Evolutionary conservation across 108 stramenopile genomes (phyloP).

Genomic region (Skeletonema grethae): DNA sequence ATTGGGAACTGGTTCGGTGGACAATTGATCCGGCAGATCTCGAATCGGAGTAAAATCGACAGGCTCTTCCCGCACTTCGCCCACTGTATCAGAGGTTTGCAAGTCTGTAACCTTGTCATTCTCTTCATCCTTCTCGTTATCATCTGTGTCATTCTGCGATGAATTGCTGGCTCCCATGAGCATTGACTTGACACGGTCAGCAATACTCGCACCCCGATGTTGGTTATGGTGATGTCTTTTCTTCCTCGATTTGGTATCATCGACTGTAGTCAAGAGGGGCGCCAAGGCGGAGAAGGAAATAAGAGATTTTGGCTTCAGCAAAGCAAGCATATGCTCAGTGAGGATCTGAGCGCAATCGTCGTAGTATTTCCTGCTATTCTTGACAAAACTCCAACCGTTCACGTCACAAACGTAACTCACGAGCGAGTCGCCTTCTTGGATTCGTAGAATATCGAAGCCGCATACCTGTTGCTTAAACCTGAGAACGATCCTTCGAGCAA

Average conservation of each 20-base stretch:
- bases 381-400: constrained; percentile 99
- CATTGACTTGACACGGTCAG: constrained; percentile 44
- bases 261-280: constrained; percentile 63
- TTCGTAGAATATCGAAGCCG: constrained; percentile 94
- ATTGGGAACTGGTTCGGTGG: constrained; percentile 69
- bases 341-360: constrained; percentile 94
- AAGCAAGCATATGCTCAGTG: constrained; percentile 88
- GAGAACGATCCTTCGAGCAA: constrained; percentile 87
- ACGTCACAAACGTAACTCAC: constrained; percentile 98
- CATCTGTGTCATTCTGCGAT: constrained; percentile 21
- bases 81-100: constrained; percentile 3
- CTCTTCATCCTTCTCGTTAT: constrained; percentile 26
- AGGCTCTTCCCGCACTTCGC: constrained; percentile 5
- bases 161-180: constrained; percentile 32
- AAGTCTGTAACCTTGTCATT: constrained; percentile 41
- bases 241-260: constrained; percentile 8
- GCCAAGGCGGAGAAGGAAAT: constrained; percentile 79
- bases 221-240: constrained; percentile 27
- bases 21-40: constrained; percentile 64
- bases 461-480: constrained; percentile 97
- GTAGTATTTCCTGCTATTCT: constrained; percentile 96
- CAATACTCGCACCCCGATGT: constrained; percentile 35
- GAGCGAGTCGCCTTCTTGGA: constrained; percentile 71
- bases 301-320: constrained; percentile 71
- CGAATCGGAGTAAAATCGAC: constrained; percentile 60